phyloP scores from a whole-genome alignment of 1,139 yeast genomes.

The Candida smagusa region DNA sequence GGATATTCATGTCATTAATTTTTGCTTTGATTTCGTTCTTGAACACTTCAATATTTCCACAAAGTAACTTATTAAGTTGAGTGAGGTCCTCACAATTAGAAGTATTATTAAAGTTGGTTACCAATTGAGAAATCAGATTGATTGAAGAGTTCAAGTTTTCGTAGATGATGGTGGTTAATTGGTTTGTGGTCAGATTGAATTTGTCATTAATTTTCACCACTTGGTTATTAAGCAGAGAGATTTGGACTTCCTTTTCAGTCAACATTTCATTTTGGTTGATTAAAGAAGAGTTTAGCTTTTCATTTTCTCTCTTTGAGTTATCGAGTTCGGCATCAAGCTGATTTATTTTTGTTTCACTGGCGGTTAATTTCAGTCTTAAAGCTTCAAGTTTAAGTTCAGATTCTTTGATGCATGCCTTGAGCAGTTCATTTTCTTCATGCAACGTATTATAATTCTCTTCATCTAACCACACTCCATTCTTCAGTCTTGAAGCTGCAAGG shows the following conservation, averaged over 20 bases:
- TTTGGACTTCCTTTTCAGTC: slow-evolving; percentile 7
- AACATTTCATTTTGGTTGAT: slow-evolving; percentile 2
- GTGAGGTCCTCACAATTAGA: slow-evolving; percentile 4
- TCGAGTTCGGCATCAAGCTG: neutral
- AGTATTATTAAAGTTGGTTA: slow-evolving; percentile 5
- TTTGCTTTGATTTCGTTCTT: slow-evolving; percentile 1
- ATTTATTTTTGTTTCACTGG: slow-evolving; percentile 1
- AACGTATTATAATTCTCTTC: slow-evolving; percentile 54
- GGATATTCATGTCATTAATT: slow-evolving; percentile 9
- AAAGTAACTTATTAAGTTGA: slow-evolving; percentile 8
- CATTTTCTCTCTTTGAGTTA: slow-evolving; percentile 3
- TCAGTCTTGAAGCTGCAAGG: slow-evolving; percentile 56
- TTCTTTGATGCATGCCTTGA: slow-evolving; percentile 24
- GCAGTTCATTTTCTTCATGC: slow-evolving; percentile 30
- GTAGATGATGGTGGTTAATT: slow-evolving; percentile 12
- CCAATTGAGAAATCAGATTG: slow-evolving; percentile 3
- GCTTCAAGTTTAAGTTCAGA: slow-evolving; percentile 8
- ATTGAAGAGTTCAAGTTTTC: slow-evolving; percentile 12
- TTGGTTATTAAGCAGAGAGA: slow-evolving; percentile 9
- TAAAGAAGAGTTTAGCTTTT: neutral
- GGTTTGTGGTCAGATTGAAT: slow-evolving; percentile 12
- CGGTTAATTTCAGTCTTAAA: neutral
- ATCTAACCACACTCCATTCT: slow-evolving; percentile 60
- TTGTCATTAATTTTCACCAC: slow-evolving; percentile 11
- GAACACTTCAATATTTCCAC: slow-evolving; percentile 6